Evolutionary conservation across 1,139 yeast species (phyloP).

Genomic region (Chernovozyma aurita): DNA sequence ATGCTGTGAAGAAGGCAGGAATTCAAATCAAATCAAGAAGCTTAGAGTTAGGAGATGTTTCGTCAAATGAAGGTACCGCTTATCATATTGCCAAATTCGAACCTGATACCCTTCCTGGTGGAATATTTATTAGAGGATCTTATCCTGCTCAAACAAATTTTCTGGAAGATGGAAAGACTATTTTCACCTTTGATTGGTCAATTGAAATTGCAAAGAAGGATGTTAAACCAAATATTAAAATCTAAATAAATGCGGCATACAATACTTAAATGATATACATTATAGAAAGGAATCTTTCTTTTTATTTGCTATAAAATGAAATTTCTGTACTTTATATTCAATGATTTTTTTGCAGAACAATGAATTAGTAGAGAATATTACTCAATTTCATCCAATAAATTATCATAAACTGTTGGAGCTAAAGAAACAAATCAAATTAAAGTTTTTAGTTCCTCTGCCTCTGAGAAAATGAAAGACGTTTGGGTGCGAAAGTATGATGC

Average conservation of each 20-base stretch:
- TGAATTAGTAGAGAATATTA: too few species aligned
- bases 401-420: too few species aligned
- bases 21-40: conserved; percentile 25
- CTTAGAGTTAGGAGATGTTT: conserved; percentile 18
- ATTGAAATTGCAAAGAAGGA: conserved; percentile 24
- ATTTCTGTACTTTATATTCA: too few species aligned
- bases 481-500: too few species aligned
- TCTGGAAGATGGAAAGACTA: conserved; percentile 20
- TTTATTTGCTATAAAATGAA: too few species aligned
- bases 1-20: conserved; percentile 29
- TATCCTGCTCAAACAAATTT: conserved; percentile 27
- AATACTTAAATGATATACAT: too few species aligned
- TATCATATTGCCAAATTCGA: conserved; percentile 19
- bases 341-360: too few species aligned
- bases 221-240: conserved; percentile 14
- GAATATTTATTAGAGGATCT: conserved; percentile 29
- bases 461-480: too few species aligned
- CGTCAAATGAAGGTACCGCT: conserved; percentile 16
- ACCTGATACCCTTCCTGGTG: conserved; percentile 33
- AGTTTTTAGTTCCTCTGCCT: too few species aligned
- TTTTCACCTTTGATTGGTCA: conserved; percentile 25
- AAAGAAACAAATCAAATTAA: too few species aligned
- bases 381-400: too few species aligned
- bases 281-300: too few species aligned
- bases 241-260: conserved; percentile 1